Evolutionary conservation across 441 rosid species (phyloP).

Genomic region (Erodium chrysanthum): DNA sequence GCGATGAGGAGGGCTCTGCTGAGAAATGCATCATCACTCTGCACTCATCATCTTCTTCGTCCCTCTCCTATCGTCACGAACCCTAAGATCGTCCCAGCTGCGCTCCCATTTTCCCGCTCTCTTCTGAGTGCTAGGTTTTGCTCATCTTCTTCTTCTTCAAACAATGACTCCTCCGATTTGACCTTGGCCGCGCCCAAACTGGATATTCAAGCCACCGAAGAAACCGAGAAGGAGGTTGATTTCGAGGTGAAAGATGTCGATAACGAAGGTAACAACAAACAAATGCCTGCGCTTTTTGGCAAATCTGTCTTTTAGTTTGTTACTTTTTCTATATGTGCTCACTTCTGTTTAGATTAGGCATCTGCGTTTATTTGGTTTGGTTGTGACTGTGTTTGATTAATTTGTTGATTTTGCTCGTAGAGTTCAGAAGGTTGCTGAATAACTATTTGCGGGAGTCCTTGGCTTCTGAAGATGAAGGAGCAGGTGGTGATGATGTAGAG

Average conservation of each 20-base stretch:
- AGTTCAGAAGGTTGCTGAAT: neutral
- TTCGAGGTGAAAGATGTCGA: slow-evolving; percentile 24
- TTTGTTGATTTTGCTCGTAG: neutral
- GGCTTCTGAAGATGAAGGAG: neutral
- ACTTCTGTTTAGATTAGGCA: neutral
- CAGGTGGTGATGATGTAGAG: neutral
- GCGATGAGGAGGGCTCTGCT: slow-evolving; percentile 36
- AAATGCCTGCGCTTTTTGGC: neutral
- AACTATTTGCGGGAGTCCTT: neutral
- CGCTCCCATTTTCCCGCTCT: neutral
- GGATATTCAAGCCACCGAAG: slow-evolving; percentile 18
- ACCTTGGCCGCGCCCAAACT: neutral
- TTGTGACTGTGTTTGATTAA: neutral
- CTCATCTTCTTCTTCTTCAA: too few relatives aligned
- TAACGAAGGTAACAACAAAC: slow-evolving; percentile 31
- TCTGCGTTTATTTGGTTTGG: neutral
- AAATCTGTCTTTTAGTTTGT: neutral
- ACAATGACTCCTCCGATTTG: slow-evolving; percentile 26
- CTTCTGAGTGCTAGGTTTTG: slow-evolving; percentile 24
- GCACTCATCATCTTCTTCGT: slow-evolving; percentile 23
- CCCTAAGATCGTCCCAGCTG: neutral
- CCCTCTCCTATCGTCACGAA: neutral
- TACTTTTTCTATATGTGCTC: neutral
- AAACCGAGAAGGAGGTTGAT: slow-evolving; percentile 18
- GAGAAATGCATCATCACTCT: slow-evolving; percentile 21